Evolutionary conservation across 495 filamentous ascomycete genomes (phyloP), one percentile per base, ranked within the genome.

Genomic region (Podospora pseudopauciseta): DNA sequence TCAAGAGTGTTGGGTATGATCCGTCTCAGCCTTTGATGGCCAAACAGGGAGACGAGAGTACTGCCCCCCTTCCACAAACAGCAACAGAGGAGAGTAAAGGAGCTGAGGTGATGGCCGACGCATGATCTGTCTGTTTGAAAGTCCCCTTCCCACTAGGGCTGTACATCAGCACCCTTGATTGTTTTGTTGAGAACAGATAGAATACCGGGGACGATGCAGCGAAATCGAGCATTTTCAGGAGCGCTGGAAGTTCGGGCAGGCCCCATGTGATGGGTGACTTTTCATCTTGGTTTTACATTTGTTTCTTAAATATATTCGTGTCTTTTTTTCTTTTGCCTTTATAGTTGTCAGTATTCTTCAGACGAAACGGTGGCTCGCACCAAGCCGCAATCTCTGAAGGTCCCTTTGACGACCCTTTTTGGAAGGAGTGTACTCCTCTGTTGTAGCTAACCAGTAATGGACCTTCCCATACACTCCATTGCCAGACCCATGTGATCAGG

Each of bases 1-100:
- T 99, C 54, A 98, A 96, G 77, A 86, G 87, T 61, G 83, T 98
- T 1, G 94, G 94, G 4, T 98, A 97, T 79, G 94, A 98, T 77
- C 80, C 87, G 0, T 75, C 75, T 13, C 71, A 78, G 16, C 82
- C 80, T 26, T 62, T 84, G 44, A 76, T 69, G 62, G 64, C 71
- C 7, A 68, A 71, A 58, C 74, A 75, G 49, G 73, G 58, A 28
- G 74, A 73, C 39, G 60, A 75, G 23, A 67, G 9, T 9, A n/a
- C 23, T 20, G 32, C 20, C 49, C 59, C 34, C 49, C 59, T 20
- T 4, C 26, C 16, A 49, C 27, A 26, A 23, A 20, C 55, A 20
- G 55, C 55, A 11, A 18, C 55, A 15, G 55, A 58, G 55, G 23
- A 26, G 55, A 23, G n/a, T n/a, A 58, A 20, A 4, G 55, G n/a